Percentiles rank a stretch among this genome's conserved stretches.
These are phyloP conservation scores for Erodium maritimum DNA, from an alignment of 345 rosid genomes.

Conservation along the genomic window DNA sequence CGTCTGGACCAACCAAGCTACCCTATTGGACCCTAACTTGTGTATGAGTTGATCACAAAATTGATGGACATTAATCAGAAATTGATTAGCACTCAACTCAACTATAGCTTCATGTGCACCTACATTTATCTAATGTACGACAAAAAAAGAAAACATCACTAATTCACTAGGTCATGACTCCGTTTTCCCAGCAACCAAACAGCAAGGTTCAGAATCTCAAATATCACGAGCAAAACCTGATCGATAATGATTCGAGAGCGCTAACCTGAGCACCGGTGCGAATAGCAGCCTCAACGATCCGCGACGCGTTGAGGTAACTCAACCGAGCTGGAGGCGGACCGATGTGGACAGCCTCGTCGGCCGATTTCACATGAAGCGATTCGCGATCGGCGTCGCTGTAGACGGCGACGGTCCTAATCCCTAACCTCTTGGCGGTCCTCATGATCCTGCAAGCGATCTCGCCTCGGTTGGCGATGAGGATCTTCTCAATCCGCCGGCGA, in stretches of 20 bases:
- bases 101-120: background rate
- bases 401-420: conserved; percentile 71
- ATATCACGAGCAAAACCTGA: background rate
- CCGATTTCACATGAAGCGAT: conserved; percentile 79
- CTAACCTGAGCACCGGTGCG: conserved; percentile 76
- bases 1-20: too few species aligned
- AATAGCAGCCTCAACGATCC: conserved; percentile 64
- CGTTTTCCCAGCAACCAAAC: background rate
- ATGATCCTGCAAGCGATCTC: conserved; percentile 79
- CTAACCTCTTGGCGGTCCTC: conserved; percentile 71
- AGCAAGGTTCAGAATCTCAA: background rate
- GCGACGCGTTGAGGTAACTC: conserved; percentile 52
- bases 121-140: background rate
- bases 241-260: background rate
- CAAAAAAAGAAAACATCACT: background rate
- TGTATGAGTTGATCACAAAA: too few species aligned
- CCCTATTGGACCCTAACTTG: too few species aligned
- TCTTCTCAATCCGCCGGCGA: conserved; percentile 46
- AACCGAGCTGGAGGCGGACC: conserved; percentile 82
- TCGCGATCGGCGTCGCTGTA: conserved; percentile 79
- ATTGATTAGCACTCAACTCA: background rate
- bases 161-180: background rate
- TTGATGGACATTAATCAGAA: background rate
- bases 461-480: conserved; percentile 75
- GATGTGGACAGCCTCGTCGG: conserved; percentile 69